Evolutionary conservation across 2,329 filamentous ascomycete species (phyloP).

Genomic region (Neoarthrinium moseri): DNA sequence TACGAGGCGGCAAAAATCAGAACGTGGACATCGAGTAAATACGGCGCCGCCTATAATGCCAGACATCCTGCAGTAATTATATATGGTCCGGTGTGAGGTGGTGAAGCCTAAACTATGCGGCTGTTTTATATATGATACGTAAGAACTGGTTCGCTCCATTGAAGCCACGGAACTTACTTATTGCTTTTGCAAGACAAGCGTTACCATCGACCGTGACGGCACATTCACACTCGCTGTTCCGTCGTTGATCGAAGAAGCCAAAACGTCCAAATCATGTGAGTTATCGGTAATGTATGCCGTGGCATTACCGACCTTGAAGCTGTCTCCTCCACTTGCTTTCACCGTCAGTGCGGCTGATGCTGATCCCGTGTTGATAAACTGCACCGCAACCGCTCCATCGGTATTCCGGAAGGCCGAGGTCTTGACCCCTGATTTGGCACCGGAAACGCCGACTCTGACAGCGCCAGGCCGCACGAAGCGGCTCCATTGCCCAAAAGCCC

Average conservation of each 20-base stretch:
- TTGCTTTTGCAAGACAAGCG: constrained; percentile 14
- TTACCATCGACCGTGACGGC: constrained; percentile 17
- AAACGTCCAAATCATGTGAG: constrained; percentile 16
- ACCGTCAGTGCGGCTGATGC: constrained; percentile 11
- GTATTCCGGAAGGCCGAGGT: constrained; percentile 7
- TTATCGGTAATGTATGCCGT: constrained; percentile 19
- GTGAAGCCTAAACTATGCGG: too few species aligned
- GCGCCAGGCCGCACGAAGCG: constrained; percentile 15
- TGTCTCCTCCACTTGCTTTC: constrained; percentile 7
- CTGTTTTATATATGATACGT: too few species aligned
- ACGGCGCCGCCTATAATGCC: too few species aligned
- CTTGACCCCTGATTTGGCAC: constrained; percentile 11
- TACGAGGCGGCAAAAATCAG: too few species aligned
- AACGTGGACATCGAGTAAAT: too few species aligned
- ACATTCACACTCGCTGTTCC: constrained; percentile 15
- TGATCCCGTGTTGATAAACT: constrained; percentile 16
- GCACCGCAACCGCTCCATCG: background rate
- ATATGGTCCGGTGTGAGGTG: too few species aligned
- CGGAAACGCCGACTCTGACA: constrained; percentile 12
- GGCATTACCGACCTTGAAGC: constrained; percentile 12
- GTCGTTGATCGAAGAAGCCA: constrained; percentile 8
- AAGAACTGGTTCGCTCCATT: too few species aligned
- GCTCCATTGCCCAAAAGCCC: constrained; percentile 17
- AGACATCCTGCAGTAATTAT: too few species aligned
- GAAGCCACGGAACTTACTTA: too few species aligned